A percentile compares a stretch with the other conserved stretches of the same genome.
Evolutionary conservation across 148 eudicot species (phyloP).

Genomic region (Nyssa sinensis): DNA sequence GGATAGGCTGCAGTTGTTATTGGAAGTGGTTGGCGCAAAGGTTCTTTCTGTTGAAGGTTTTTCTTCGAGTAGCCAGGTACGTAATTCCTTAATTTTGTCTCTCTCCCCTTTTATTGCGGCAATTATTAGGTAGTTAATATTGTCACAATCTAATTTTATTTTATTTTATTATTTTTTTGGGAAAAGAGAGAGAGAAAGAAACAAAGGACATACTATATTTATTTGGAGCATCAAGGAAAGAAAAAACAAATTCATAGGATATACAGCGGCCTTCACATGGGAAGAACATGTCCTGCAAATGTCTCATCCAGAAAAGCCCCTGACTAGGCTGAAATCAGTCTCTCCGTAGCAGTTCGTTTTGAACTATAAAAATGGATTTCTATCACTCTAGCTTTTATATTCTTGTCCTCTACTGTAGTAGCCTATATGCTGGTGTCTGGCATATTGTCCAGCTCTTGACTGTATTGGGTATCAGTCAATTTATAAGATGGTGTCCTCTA

Average conservation of each 20-base stretch:
- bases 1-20: constrained; percentile 53
- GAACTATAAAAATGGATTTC: background rate
- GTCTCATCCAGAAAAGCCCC: background rate
- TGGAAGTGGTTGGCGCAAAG: constrained; percentile 71
- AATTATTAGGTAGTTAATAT: background rate
- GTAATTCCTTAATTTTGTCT: constrained; percentile 3
- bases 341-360: background rate
- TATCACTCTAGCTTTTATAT: background rate
- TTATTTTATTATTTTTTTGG: background rate
- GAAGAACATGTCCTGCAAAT: background rate
- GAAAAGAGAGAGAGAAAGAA: too few species aligned
- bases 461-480: too few species aligned
- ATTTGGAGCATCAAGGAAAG: too few species aligned
- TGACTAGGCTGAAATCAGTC: background rate
- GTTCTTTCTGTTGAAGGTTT: constrained; percentile 44
- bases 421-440: too few species aligned
- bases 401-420: too few species aligned
- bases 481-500: too few species aligned
- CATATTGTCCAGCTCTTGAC: too few species aligned
- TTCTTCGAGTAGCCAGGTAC: constrained; percentile 57
- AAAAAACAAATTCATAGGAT: too few species aligned
- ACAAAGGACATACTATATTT: too few species aligned
- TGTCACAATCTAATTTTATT: too few species aligned
- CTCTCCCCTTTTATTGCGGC: background rate
- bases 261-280: too few species aligned